Evolutionary conservation across 2,329 filamentous ascomycete species (phyloP).

Genomic region (Colletotrichum eremochloae): DNA sequence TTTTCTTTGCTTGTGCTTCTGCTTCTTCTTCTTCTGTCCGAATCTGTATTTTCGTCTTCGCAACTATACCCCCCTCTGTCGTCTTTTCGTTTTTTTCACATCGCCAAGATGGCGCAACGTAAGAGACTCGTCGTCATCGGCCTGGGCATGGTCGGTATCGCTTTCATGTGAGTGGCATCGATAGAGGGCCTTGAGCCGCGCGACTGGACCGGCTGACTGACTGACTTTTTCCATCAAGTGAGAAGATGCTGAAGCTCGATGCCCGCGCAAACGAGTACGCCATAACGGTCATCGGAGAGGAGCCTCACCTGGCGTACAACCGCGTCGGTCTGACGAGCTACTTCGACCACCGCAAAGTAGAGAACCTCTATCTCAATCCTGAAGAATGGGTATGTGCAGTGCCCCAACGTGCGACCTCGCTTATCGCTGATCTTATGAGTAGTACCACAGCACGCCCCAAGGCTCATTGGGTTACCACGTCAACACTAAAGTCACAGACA

Average conservation of each 20-base stretch:
- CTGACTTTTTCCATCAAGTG: conserved; percentile 62
- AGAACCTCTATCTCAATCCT: conserved; percentile 90
- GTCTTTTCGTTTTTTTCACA: conserved; percentile 6
- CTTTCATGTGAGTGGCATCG: conserved; percentile 81
- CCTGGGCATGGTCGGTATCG: conserved; percentile 91
- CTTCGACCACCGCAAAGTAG: conserved; percentile 87
- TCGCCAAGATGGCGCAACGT: conserved; percentile 57
- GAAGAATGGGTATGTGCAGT: conserved; percentile 76
- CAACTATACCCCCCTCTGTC: not conserved
- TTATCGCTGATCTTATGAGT: conserved; percentile 18
- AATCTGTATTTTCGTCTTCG: not conserved
- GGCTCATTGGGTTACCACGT: conserved; percentile 80
- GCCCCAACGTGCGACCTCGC: not conserved
- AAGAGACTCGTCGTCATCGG: conserved; percentile 87
- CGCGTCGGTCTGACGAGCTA: conserved; percentile 90
- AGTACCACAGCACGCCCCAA: conserved; percentile 77
- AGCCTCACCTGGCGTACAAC: conserved; percentile 90
- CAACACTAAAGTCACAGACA: conserved; percentile 77
- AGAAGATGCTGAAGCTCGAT: conserved; percentile 90
- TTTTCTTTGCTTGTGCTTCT: too few species aligned
- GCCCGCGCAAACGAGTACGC: conserved; percentile 81
- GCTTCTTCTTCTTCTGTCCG: not conserved
- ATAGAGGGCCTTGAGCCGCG: not conserved
- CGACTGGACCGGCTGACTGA: too few species aligned
- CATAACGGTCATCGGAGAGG: conserved; percentile 88